Evolutionary conservation across 1,284 basidiomycete species (phyloP), one percentile per base, ranked within the genome.

Genomic region (Abortiporus biennis): DNA sequence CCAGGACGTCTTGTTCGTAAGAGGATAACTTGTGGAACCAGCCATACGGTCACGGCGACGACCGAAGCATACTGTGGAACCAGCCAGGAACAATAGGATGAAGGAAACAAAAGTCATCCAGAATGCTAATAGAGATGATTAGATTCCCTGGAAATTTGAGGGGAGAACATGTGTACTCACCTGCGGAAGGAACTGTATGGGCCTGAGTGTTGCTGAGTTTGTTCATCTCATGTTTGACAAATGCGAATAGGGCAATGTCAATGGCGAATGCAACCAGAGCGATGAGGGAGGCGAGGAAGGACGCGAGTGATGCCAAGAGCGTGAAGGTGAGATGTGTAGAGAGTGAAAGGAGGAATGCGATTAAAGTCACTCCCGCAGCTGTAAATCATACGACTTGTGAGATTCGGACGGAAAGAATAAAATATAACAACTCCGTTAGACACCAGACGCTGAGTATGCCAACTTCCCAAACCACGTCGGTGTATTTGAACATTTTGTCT

Each of bases 31-130:
- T 37, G 53, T 58, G 19, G 57, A 54, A 42, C 52, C 55, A 17
- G 53, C 48, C 54, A 53, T 53, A 31, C 56, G 53, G 45, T 56
- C 59, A 12, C 56, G 52, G 42, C 80, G 70, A 25, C 82, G 75
- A 8, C 81, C 80, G 53, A 85, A 74, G 66, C 77, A 84, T 22
- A 85, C 78, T 1, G 78, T 80, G 67, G 73, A 76, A 32, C 79
- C 80, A 9, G 74, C 79, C 43, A 85, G 54, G 35, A 76, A 61
- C 16, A 82, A 72, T 2, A 85, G 69, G 47, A 85, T 61, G 57
- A 87, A 64, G 12, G 77, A 61, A n/a, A 70, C 75, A 51, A 87
- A 75, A 2, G 81, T 85, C 57, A 87, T 61, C 85, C 85, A 88
- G 61, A 87, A 83, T 6, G 73, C 84, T 82, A 32, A n/a, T n/a